phyloP scores from a whole-genome alignment of 1,139 yeast genomes.

The Pichia sp. region DNA sequence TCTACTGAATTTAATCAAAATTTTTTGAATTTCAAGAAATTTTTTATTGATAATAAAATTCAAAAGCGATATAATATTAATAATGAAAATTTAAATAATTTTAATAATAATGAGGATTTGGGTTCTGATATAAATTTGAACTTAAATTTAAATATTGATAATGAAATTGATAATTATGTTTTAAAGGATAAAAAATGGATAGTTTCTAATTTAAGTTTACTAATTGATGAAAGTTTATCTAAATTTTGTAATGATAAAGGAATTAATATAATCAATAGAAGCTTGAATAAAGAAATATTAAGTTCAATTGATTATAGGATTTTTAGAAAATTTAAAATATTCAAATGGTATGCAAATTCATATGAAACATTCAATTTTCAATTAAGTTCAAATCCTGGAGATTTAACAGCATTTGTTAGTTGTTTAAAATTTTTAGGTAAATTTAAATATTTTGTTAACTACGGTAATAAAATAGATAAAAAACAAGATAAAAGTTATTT shows the following conservation, averaged over 20 bases:
- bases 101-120: not conserved
- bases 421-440: constrained; percentile 27
- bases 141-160: too few relatives aligned
- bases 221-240: constrained; percentile 28
- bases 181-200: constrained; percentile 19
- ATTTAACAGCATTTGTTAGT: constrained; percentile 28
- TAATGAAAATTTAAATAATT: not conserved
- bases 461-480: not conserved
- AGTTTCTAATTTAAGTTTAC: constrained; percentile 19
- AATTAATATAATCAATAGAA: constrained; percentile 21
- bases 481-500: constrained; percentile 4
- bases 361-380: constrained; percentile 32
- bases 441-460: constrained; percentile 8
- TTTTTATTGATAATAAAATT: not conserved
- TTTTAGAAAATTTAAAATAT: constrained; percentile 22
- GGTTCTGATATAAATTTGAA: too few relatives aligned
- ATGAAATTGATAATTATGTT: too few relatives aligned
- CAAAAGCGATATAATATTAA: too few relatives aligned
- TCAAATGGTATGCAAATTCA: constrained; percentile 28
- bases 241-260: constrained; percentile 19
- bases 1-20: constrained; percentile 7
- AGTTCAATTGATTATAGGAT: constrained; percentile 20
- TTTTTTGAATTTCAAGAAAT: constrained; percentile 1
- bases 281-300: constrained; percentile 1
- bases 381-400: constrained; percentile 25